Evolutionary conservation across 2,329 filamentous ascomycete species (phyloP), one percentile per base, ranked within the genome.

Genomic region (Fusarium keratoplasticum): DNA sequence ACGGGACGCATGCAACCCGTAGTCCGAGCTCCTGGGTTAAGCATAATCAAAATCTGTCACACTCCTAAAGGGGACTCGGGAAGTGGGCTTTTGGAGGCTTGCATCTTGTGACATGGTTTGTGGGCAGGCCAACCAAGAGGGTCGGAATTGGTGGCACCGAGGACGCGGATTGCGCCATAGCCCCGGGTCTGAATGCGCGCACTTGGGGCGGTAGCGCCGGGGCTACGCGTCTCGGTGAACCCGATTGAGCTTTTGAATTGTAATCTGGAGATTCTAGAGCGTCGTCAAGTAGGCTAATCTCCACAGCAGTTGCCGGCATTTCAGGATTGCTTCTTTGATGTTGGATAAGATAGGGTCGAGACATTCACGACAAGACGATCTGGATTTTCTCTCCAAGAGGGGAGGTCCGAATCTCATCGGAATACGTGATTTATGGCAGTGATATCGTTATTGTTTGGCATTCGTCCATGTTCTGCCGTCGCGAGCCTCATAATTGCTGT

Each of bases 131-230:
- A 42, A 44, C 58, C 36, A 44, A 29, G n/a, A 60, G 27, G 9
- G 38, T 31, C 27, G 16, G 33, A 60, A 31, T 44, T 60, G 36
- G 27, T 60, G 58, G 58, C 58, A 60, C 27, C 27, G n/a, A 60
- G 29, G 27, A 31, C 25, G 58, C 38, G 58, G 58, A 60, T 60
- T 60, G 58, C 58, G 58, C 58, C 58, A 60, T 44, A 44, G n/a
- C 36, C 58, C 58, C 29, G 58, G 58, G 38, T 20, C n/a, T 60
- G 58, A 27, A 44, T 31, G 36, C 16, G 22, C n/a, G 25, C 55
- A 25, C 33, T 38, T n/a, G 22, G 18, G 22, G 22, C 38, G 20
- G 25, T 27, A 58, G 54, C 33, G 54, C 33, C 54, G 54, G 33
- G 10, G 27, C 25, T 42, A 31, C 36, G 38, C 35, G 58, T 42